Base-by-base conservation (phyloP, 2,329 filamentous ascomycete genomes). In the Dothidotthia symphoricarpi region DNA sequence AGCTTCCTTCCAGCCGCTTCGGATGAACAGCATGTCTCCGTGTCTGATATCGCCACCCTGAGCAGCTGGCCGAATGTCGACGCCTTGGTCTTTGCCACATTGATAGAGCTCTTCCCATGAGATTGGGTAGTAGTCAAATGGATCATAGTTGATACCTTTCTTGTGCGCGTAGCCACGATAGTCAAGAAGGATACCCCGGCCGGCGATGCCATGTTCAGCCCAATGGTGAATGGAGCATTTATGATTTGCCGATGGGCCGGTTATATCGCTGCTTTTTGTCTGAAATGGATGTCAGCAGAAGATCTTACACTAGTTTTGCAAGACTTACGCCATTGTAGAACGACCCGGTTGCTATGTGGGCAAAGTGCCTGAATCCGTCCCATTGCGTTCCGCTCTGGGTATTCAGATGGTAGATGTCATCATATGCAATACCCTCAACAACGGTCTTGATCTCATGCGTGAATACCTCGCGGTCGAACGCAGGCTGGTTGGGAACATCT, bases 11-110 rank as follows among this genome's bases (percentile, higher is more conserved):
- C 76, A 79, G 0, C 84, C 83, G 1, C 77, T 81, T 13, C 83
- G 74, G 14, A 88, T 60, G 29, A 87, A 70, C 9, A 88, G 70
- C 37, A 88, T 77, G 44, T 87, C 83, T 4, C 83, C 84, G 2
- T 74, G 63, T 41, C 71, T 72, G 49, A 80, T 73, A 43, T 78
- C 73, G 28, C 76, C 76, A 16, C 77, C 77, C 46, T 77, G 72
- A 0, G 70, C 59, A 3, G 69, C 66, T 0, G 78, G 75, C 0
- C 71, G 75, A 53, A 86, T 82, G 43, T 83, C 76, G 16, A 86
- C 69, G 0, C 77, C 76, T 48, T 86, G 80, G 24, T 75, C 68
- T 24, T 68, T 68, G 0, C 80, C 84, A 24, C 80, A 79, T 7
- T 74, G 71, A 36, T 77, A 75, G 0, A 88, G 70, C 10, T 72